Base-by-base conservation (phyloP, 2,329 filamentous ascomycete species). In the Microsporum canis region DNA sequence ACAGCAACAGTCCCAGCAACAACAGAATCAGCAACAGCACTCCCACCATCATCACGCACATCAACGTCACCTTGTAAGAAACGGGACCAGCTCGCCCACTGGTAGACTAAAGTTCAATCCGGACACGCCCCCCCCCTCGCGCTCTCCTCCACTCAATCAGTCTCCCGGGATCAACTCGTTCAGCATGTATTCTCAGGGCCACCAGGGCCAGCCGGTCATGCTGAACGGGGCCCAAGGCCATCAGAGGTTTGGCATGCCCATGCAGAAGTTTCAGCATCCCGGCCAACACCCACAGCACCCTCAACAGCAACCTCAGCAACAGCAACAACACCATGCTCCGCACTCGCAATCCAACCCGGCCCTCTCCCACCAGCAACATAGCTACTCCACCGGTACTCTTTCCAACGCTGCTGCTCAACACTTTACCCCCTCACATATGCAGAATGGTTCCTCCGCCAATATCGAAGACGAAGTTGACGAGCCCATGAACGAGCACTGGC, bases 401-500 rank as follows among this genome's bases (percentile, higher is more conserved):
- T 72, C 77, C 59, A 74, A 72, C 64, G 49, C 49, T 8, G 71
- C 76, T 23, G 78, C 76, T 41, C 82, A 83, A 45, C 82, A 86
- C 69, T 85, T 85, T 65, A 80, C 80, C 41, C 78, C 80, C 34
- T 77, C 76, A 61, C 82, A 84, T 67, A 71, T 85, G 55, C 82
- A 84, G 61, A 86, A 85, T 69, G 82, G 83, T 45, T 82, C 81
- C 6, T 79, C 82, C 5, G 74, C 75, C 53, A 79, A 78, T 62
- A 76, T 78, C n/a, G 80, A 84, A 65, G 81, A 80, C 63, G 79
- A 79, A 36, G 71, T 82, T 31, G 79, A 78, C 64, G 83, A 84
- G 63, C 78, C 81, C n/a, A 78, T 80, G 66, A 84, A 79, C 65
- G 82, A 84, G 65, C 88, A 95, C 73, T 97, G 91, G 91, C 85